These are phyloP conservation scores for Xylaria castorea DNA, from an alignment of 495 filamentous ascomycete species.

Conservation along the genomic window DNA sequence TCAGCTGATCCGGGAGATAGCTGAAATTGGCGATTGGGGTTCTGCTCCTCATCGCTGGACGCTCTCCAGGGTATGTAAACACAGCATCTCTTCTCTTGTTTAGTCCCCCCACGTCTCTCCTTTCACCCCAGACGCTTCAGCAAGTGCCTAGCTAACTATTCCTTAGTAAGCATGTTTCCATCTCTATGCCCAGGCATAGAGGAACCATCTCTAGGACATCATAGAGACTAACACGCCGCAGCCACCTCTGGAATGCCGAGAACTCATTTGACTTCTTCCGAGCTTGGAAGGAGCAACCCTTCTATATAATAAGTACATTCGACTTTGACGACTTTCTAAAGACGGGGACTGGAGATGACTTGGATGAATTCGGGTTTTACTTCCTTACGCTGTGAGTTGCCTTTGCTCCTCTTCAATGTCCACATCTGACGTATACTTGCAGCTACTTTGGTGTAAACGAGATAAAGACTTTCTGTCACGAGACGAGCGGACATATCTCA, in stretches of 20 bases:
- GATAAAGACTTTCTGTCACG: constrained; percentile 36
- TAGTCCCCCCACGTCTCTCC: neutral
- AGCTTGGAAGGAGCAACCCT: constrained; percentile 38
- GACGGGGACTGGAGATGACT: constrained; percentile 34
- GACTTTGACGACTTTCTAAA: constrained; percentile 34
- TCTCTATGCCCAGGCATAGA: neutral
- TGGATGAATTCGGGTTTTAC: constrained; percentile 36
- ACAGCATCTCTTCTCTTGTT: neutral
- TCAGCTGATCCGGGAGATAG: constrained; percentile 4
- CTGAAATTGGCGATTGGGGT: constrained; percentile 28
- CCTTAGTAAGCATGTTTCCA: neutral
- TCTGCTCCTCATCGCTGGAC: constrained; percentile 33
- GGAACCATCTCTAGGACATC: neutral
- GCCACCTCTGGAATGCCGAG: constrained; percentile 35
- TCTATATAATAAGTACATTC: constrained; percentile 35
- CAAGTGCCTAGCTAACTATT: neutral
- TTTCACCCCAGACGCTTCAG: neutral
- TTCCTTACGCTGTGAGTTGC: constrained; percentile 33
- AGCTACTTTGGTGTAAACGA: constrained; percentile 36
- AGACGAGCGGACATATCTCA: constrained; percentile 28
- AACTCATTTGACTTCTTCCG: constrained; percentile 38
- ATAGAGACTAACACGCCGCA: neutral
- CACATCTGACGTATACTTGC: neutral
- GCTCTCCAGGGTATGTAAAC: constrained; percentile 26
- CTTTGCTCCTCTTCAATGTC: neutral